Conservation (phyloP, 2,329 filamentous ascomycete species). For the Tolypocladium inflatum region DNA sequence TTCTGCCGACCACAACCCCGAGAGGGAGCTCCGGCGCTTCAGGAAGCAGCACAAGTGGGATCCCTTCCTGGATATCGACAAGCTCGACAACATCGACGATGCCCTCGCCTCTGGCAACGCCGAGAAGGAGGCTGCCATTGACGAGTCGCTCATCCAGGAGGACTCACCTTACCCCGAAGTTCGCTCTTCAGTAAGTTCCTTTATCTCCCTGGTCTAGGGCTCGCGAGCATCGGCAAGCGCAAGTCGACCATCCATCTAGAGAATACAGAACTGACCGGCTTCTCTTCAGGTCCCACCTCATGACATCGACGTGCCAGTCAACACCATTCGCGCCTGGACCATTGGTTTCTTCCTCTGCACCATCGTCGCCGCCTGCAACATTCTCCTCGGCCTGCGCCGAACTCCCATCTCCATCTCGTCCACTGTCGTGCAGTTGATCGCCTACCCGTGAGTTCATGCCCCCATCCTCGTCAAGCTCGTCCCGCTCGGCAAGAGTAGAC, state of each 20-base stretch:
- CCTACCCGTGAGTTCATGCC: constrained; percentile 31
- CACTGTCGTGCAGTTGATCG: constrained; percentile 44
- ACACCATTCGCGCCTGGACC: constrained; percentile 51
- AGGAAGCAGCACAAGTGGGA: constrained; percentile 45
- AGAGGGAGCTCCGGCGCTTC: constrained; percentile 28
- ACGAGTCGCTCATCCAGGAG: constrained; percentile 37
- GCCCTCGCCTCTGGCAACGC: constrained; percentile 32
- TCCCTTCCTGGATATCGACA: constrained; percentile 44
- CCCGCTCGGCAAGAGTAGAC: background rate
- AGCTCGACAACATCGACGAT: constrained; percentile 41
- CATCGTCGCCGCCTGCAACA: constrained; percentile 46
- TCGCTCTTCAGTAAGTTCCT: constrained; percentile 11
- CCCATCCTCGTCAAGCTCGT: background rate
- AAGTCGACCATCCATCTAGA: background rate
- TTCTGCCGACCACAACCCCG: constrained; percentile 7
- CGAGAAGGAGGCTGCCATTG: constrained; percentile 34
- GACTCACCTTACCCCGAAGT: constrained; percentile 32
- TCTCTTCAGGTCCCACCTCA: constrained; percentile 23
- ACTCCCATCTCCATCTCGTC: constrained; percentile 42
- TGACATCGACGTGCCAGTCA: constrained; percentile 42
- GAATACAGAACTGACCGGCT: background rate
- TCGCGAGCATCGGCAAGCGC: background rate
- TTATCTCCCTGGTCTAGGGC: background rate
- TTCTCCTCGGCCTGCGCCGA: constrained; percentile 39
- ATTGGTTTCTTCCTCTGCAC: constrained; percentile 50